Evolutionary conservation across 192 early-diverging fungal species (phyloP).

Genomic region (Backusella liffmaniae): DNA sequence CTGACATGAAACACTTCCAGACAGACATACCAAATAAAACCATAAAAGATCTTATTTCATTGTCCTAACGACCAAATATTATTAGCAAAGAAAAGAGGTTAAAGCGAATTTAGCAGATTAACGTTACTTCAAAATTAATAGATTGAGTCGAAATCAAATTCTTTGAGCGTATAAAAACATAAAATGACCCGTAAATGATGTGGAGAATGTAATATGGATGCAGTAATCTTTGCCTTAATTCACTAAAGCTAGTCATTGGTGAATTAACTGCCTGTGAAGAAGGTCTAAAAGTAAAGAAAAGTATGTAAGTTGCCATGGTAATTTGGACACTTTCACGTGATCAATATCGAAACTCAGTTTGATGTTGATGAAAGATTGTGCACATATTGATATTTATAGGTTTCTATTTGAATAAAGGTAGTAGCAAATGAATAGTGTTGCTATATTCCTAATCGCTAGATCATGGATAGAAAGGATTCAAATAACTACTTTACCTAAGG

Average conservation of each 20-base stretch:
- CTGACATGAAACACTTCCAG: constrained; percentile 37
- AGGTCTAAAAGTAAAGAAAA: not conserved
- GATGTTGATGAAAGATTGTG: not conserved
- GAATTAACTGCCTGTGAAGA: not conserved
- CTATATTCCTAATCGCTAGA: too few species aligned
- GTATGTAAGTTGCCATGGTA: not conserved
- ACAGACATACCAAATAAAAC: constrained; percentile 11
- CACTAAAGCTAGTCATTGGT: constrained; percentile 16
- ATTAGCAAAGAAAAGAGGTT: not conserved
- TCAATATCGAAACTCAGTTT: not conserved
- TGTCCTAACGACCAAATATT: constrained; percentile 3
- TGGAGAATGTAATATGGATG: constrained; percentile 46
- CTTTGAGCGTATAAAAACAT: constrained; percentile 15
- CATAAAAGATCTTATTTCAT: constrained; percentile 18
- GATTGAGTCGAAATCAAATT: not conserved
- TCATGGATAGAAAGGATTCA: too few species aligned
- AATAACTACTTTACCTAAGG: too few species aligned
- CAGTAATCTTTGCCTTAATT: constrained; percentile 39
- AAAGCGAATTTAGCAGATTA: not conserved
- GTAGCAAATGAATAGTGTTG: too few species aligned
- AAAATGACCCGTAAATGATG: constrained; percentile 18
- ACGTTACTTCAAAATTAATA: constrained; percentile 16
- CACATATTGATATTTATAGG: too few species aligned
- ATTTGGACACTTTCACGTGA: not conserved
- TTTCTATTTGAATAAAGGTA: too few species aligned